A percentile compares a stretch with the other conserved stretches of the same genome.
phyloP scores from a whole-genome alignment of 2,329 filamentous ascomycete genomes.

The Scedosporium boydii region DNA sequence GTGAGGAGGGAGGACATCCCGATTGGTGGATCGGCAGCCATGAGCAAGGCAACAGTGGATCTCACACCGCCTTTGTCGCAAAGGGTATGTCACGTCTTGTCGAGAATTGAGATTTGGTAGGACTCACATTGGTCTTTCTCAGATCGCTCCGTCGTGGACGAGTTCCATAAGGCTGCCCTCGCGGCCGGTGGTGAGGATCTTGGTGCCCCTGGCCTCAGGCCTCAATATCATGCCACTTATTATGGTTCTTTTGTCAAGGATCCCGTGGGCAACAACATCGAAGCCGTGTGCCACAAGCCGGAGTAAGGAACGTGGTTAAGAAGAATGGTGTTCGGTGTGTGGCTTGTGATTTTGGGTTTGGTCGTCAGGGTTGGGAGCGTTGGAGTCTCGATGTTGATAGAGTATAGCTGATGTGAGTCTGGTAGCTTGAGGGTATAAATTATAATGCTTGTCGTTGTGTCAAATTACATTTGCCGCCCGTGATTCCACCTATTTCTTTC shows the following conservation, averaged over 20 bases:
- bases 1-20: background rate
- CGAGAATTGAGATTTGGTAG: background rate
- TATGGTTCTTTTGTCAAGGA: constrained; percentile 42
- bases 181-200: constrained; percentile 36
- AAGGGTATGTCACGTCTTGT: background rate
- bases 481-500: background rate
- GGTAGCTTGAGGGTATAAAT: background rate
- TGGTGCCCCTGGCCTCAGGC: constrained; percentile 34
- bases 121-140: background rate
- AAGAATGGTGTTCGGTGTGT: no score
- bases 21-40: constrained; percentile 1
- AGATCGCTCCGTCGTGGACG: constrained; percentile 32
- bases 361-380: no score
- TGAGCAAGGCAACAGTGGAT: background rate
- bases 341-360: no score
- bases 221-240: constrained; percentile 34
- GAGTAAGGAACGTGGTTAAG: no score
- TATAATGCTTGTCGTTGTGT: background rate
- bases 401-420: background rate
- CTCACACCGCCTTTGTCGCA: background rate
- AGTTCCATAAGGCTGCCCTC: constrained; percentile 30
- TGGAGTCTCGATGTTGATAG: no score
- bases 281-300: constrained; percentile 24
- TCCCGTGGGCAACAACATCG: constrained; percentile 42
- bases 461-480: background rate